phyloP scores from a whole-genome alignment of 225 moss, liverwort and hornwort species.

The Neckera pumila region DNA sequence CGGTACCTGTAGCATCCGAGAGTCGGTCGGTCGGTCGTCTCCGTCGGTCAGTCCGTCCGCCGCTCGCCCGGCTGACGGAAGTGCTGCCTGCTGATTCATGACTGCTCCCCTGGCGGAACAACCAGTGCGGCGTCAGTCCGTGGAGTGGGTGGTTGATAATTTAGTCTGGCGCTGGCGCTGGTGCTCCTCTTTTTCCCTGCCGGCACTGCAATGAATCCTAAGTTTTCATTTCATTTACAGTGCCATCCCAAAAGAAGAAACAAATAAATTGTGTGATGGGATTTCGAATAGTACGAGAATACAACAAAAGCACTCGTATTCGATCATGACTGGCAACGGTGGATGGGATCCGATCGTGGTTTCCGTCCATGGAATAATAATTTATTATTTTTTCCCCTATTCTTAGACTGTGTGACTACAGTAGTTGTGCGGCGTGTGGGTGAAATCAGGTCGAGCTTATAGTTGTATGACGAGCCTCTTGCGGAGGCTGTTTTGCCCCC shows the following conservation, averaged over 20 bases:
- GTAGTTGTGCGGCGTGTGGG: neutral
- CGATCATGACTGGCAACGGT: neutral
- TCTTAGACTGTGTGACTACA: neutral
- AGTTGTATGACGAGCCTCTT: too few species aligned
- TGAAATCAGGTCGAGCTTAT: too few species aligned
- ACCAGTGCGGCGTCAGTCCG: neutral
- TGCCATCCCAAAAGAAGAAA: neutral
- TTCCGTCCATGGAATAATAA: neutral
- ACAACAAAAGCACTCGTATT: neutral
- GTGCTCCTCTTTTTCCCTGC: neutral
- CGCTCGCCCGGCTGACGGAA: neutral
- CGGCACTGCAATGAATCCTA: neutral
- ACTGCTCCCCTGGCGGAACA: neutral
- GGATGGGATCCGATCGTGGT: neutral
- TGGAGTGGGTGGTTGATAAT: neutral
- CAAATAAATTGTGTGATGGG: neutral
- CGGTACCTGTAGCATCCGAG: neutral
- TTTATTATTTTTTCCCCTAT: neutral
- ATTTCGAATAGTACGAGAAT: neutral
- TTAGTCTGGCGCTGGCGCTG: neutral
- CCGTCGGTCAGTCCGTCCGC: too few species aligned
- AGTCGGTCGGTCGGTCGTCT: neutral
- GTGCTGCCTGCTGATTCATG: neutral
- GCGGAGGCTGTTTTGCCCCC: too few species aligned
- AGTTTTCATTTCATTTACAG: too few species aligned